A percentile compares a stretch with the other conserved stretches of the same genome.
These are phyloP conservation scores for Nigrospora oryzae DNA, from an alignment of 2,329 filamentous ascomycete species.

Conservation along the genomic window DNA sequence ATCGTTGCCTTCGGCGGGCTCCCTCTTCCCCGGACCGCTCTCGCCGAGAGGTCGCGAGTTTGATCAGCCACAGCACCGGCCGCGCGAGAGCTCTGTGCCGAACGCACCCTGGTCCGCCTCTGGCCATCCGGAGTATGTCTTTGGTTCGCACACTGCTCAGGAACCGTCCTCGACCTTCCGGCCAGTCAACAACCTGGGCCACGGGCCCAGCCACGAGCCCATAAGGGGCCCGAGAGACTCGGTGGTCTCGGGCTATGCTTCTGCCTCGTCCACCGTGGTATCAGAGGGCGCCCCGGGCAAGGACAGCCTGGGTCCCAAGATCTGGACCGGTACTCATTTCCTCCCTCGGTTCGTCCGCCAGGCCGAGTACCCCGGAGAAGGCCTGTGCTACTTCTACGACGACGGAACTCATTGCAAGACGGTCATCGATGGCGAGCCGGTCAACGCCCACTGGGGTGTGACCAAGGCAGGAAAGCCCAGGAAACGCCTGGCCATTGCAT, in stretches of 20 bases:
- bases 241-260: conserved; percentile 14
- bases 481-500: conserved; percentile 80
- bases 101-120: too few relatives aligned
- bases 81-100: conserved; percentile 17
- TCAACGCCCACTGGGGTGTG: conserved; percentile 88
- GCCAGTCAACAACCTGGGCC: conserved; percentile 9
- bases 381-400: conserved; percentile 78
- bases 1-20: conserved; percentile 17
- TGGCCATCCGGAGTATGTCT: conserved; percentile 30
- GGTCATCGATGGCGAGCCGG: conserved; percentile 73
- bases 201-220: conserved; percentile 6
- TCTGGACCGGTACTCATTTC: conserved; percentile 61
- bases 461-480: conserved; percentile 91
- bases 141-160: conserved; percentile 32
- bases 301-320: conserved; percentile 57
- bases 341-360: conserved; percentile 56
- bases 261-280: conserved; percentile 18
- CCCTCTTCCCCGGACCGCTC: conserved; percentile 31
- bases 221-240: conserved; percentile 9
- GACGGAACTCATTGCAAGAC: conserved; percentile 78
- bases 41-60: conserved; percentile 35
- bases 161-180: conserved; percentile 26
- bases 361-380: conserved; percentile 66
- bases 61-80: conserved; percentile 18
- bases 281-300: conserved; percentile 41